Evolutionary conservation across 257 asterid genomes (phyloP), one percentile per base, ranked within the genome.

Genomic region (Gentiana macrophylla): DNA sequence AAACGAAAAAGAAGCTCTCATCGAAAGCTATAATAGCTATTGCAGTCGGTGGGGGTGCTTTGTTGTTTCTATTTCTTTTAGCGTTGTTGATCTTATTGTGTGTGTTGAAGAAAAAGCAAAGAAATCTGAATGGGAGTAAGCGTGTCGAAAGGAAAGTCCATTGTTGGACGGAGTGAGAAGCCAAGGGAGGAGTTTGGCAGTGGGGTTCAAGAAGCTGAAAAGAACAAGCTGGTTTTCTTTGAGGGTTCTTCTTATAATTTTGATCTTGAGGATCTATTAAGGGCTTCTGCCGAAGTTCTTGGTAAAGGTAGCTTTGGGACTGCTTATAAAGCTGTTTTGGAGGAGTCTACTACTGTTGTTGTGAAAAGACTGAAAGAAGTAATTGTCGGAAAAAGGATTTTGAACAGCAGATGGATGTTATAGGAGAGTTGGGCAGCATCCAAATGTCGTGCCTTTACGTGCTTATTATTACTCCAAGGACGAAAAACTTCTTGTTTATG

Each of bases 391-490:
- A 91, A n/a, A 90, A 65, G 63, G 96, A 91, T 55, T 91, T 91
- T n/a, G 98, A 86, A 55, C 96, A 86, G 73, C 96, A 91, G 72
- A 91, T 91, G 96, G 98, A 86, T 51, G 67, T 70, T 34, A 75
- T 84, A 1, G 94, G 41, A 76, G 98, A 67, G 82, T 84, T 49
- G 95, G 95, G 43, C 96, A 80, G 66, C 96, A 91, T 66, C 79
- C 84, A 9, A 84, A 83, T 66, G 51, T 77, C 4, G 94, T 77
- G 54, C 96, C 95, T 55, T 67, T 91, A 32, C 86, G 98, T 2
- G 98, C 98, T 53, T 90, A 90, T 73, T 90, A 90, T 66, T 90
- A 86, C 79, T 90, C 98, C 74, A 90, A 90, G 77, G 98, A 90
- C 57, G 98, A 90, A 62, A 90, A 90, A 82, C 95, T 90, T 52